Evolutionary conservation across 306 rosid genomes (phyloP).

Genomic region (Trichosanthes truncata): DNA sequence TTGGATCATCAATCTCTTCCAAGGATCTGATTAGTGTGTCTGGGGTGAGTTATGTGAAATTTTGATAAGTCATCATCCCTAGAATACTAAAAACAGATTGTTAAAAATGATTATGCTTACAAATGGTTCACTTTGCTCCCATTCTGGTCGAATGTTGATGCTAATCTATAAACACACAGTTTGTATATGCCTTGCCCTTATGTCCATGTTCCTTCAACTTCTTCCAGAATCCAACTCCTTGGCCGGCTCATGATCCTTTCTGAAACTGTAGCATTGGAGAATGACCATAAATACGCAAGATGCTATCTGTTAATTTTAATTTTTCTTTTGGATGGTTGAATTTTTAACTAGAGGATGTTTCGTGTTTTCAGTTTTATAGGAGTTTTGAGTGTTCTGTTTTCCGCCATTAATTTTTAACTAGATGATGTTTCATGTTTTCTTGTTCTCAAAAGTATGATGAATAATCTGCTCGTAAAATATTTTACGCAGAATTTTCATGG

Average conservation of each 20-base stretch:
- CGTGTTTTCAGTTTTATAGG: background rate
- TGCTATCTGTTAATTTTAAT: background rate
- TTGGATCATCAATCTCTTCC: constrained; percentile 77
- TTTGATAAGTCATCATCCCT: background rate
- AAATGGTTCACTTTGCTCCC: background rate
- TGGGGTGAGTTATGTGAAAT: constrained; percentile 47
- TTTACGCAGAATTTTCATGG: background rate
- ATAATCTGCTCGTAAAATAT: background rate
- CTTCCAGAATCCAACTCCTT: background rate
- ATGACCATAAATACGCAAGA: background rate
- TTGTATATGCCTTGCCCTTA: background rate
- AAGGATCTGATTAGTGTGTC: constrained; percentile 74
- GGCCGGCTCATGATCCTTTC: background rate
- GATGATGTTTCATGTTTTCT: background rate
- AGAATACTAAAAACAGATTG: background rate
- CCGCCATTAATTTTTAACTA: background rate
- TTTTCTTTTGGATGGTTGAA: background rate
- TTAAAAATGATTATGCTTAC: background rate
- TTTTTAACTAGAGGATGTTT: background rate
- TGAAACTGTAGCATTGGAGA: background rate
- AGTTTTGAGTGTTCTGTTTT: background rate
- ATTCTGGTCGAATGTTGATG: background rate
- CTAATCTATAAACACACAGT: background rate
- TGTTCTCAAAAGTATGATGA: background rate
- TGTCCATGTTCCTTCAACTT: background rate